Base-by-base conservation (phyloP, 345 rosid genomes). In the Syzygium oleosum region DNA sequence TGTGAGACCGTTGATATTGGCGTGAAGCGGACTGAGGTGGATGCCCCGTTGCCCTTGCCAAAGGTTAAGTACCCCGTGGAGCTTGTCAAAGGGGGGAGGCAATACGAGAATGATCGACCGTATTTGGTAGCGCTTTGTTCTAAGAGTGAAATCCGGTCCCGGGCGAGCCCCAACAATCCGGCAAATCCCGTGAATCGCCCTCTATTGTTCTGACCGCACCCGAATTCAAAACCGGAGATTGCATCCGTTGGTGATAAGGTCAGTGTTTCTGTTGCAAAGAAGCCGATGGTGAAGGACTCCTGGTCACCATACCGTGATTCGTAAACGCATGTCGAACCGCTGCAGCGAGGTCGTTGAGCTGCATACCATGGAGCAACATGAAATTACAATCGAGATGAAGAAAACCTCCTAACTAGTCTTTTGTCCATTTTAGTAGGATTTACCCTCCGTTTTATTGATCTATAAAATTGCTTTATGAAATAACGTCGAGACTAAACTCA, bases 101-200 rank as follows among this genome's bases (percentile, higher is more conserved):
- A 90, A 85, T 92, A 90, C 22, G 91, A 88, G 83, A 92, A 91
- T 12, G 22, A 9, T 22, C 31, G 6, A 3, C 27, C 59, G 16
- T 51, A 89, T 1, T 4, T 10, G 3, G 25, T 3, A 15, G 15
- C 6, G 46, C 87, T 85, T 84, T 90, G 90, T 12, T 65, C 61
- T 52, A 86, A 17, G 5, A 92, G 52, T 6, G 90, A 84, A 23
- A 10, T 19, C 1, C 10, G 52, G 23, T 58, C 83, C 41, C 38
- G 84, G 14, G 91, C 88, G 10, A 87, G 53, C n/a, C 91, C 92
- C 12, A 91, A 8, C 21, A 91, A 21, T 29, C 90, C 91, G 3
- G 54, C 84, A 10, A 85, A 89, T 12, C 55, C 59, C 19, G 53
- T 88, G 14, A 59, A 9, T 34, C 38, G 38, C 19, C 85, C 87